phyloP scores from a whole-genome alignment of 2,329 filamentous ascomycete species.

The Talaromyces piceae region DNA sequence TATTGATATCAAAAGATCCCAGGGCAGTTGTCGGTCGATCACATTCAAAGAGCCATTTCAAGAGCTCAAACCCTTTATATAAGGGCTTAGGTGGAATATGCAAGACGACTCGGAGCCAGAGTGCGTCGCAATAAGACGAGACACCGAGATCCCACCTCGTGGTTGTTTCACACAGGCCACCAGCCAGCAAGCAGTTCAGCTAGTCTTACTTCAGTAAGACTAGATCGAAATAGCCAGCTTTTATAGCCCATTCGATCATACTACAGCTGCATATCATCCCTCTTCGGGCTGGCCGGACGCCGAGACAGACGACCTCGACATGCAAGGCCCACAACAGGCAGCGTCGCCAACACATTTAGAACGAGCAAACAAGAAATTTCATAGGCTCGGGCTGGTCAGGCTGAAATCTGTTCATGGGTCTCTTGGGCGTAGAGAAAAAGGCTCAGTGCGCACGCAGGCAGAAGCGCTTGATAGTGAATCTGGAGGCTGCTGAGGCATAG shows the following conservation, averaged over 20 bases:
- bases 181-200: background rate
- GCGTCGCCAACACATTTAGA: background rate
- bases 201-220: background rate
- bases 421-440: background rate
- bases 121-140: background rate
- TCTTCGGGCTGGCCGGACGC: background rate
- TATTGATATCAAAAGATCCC: background rate
- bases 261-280: slow-evolving; percentile 1
- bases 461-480: background rate
- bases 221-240: background rate
- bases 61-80: background rate
- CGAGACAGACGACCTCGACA: background rate
- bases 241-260: background rate
- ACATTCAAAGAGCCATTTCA: background rate
- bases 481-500: background rate
- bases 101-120: background rate
- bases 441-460: background rate
- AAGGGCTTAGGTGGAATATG: background rate
- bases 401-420: background rate
- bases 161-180: background rate
- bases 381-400: no score
- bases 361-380: no score
- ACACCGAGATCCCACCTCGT: background rate
- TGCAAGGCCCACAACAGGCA: background rate
- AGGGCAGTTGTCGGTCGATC: background rate